Evolutionary conservation across 257 asterid genomes (phyloP).

Genomic region (Salvia hispanica): DNA sequence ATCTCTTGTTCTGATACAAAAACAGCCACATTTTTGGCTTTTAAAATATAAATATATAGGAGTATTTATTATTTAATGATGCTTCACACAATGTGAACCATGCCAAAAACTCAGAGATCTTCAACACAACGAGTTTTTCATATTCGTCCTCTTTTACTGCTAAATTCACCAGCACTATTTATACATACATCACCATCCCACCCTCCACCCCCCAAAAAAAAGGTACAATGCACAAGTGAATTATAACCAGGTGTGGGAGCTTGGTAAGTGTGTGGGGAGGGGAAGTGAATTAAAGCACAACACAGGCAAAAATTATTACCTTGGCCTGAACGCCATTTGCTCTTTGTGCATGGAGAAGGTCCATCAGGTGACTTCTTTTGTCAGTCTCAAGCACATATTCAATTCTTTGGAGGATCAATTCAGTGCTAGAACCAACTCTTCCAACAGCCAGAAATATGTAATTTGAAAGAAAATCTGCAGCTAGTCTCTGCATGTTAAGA

Average conservation of each 20-base stretch:
- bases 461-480: constrained; percentile 76
- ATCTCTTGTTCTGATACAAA: too few species aligned
- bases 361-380: constrained; percentile 97
- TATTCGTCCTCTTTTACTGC: not conserved
- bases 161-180: not conserved
- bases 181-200: not conserved
- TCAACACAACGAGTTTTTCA: not conserved
- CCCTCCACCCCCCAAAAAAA: not conserved
- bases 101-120: not conserved
- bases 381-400: constrained; percentile 93
- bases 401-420: constrained; percentile 91
- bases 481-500: constrained; percentile 69
- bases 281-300: not conserved
- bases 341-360: constrained; percentile 92
- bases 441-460: constrained; percentile 95
- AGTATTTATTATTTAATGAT: not conserved
- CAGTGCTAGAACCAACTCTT: constrained; percentile 98
- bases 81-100: not conserved
- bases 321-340: constrained; percentile 75
- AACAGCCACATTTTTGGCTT: not conserved
- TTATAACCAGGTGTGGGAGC: not conserved
- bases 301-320: constrained; percentile 43
- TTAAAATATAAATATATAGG: not conserved
- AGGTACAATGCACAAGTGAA: not conserved
- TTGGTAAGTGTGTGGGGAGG: not conserved